phyloP scores from a whole-genome alignment of 208 protist species.

The Acanthamoeba castellanii region DNA sequence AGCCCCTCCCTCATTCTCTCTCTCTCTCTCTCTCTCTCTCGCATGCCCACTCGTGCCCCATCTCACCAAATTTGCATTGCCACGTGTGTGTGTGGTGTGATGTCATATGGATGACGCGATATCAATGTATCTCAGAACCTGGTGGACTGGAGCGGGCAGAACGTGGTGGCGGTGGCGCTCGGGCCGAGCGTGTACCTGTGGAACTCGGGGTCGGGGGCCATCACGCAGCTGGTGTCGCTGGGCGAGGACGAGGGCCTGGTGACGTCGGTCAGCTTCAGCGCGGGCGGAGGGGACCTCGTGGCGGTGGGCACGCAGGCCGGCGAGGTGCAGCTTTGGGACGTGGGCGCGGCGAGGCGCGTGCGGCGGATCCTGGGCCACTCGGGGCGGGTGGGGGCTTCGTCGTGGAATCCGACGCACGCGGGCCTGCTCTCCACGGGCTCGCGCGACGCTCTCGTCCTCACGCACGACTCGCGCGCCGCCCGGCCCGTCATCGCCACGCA shows the following conservation, averaged over 20 bases:
- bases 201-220: slow-evolving; percentile 96
- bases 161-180: slow-evolving; percentile 95
- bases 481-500: slow-evolving; percentile 87
- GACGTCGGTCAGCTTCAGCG: slow-evolving; percentile 85
- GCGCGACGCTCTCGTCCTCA: slow-evolving; percentile 95
- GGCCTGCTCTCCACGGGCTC: background rate
- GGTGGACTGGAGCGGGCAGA: slow-evolving; percentile 97
- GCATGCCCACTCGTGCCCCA: background rate
- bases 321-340: slow-evolving; percentile 91
- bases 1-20: too few species aligned
- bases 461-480: slow-evolving; percentile 95
- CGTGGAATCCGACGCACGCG: slow-evolving; percentile 92
- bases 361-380: slow-evolving; percentile 93
- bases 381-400: slow-evolving; percentile 93
- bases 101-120: too few species aligned
- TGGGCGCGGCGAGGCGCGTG: slow-evolving; percentile 85
- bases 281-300: slow-evolving; percentile 89
- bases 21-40: background rate
- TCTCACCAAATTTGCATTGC: background rate
- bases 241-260: slow-evolving; percentile 89
- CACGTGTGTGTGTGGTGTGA: too few species aligned
- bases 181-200: slow-evolving; percentile 94
- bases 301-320: slow-evolving; percentile 89
- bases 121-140: slow-evolving; percentile 93
- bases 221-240: slow-evolving; percentile 92